Base-by-base conservation (phyloP, 2,329 filamentous ascomycete genomes). In the Lasiodiplodia hormozganensis region DNA sequence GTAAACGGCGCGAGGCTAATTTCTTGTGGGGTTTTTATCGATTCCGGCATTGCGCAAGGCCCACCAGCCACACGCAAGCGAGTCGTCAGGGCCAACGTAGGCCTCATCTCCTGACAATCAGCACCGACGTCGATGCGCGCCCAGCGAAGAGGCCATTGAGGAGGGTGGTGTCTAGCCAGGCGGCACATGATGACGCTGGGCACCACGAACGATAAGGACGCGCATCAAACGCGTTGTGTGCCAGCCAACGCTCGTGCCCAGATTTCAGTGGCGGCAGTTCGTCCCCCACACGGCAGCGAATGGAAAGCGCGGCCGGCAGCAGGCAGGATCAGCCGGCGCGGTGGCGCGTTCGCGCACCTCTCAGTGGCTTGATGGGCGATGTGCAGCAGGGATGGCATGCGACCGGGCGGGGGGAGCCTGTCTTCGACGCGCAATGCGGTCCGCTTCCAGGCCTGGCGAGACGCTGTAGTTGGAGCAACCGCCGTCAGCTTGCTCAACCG, bases 51-150 rank as follows among this genome's bases (percentile, higher is more conserved):
- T 28, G 11, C 23, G 51, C 57, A 31, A 47, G 57, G 57, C 58
- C 58, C 58, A 62, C 58, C 60, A 64, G 60, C 60, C 60, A 64
- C 60, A 64, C 60, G 60, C 60, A 64, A 64, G 60, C 60, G 60
- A 64, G 60, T 51, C 54, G 54, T 58, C 54, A 58, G 54, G 34
- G 54, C 34, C 54, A 34, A 52, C 60, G 60, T 64, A 64, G 11
- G 60, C 47, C 47, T 64, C 60, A 64, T 64, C 60, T 64, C 60
- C 60, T 51, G 60, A 38, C 28, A 18, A 8, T 14, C 23, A 21
- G 58, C 58, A 62, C n/a, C 58, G 53, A 31, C 53, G 53, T 12
- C 28, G 53, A 40, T 38, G 54, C 23, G 36, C 31, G 54, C 54
- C 25, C 54, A 18, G 54, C n/a, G 5, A 36, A 34, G 28, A 7